Evolutionary conservation across 257 asterid species (phyloP), one percentile per base, ranked within the genome.

Genomic region (Mentha longifolia): DNA sequence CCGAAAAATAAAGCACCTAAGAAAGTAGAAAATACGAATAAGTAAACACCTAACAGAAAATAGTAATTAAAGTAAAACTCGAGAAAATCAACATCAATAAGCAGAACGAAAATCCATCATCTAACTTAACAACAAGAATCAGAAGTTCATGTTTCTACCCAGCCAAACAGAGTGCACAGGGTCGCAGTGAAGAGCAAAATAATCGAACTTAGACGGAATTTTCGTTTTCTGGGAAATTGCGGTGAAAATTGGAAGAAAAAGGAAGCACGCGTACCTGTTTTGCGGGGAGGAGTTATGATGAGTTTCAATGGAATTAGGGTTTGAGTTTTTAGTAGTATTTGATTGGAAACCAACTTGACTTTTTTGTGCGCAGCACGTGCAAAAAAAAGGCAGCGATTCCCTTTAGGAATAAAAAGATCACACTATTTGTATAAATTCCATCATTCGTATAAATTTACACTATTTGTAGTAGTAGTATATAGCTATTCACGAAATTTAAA

Each of bases 211-310:
- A 41, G 19, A 13, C 28, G 20, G 20, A 63, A 0, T 1, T 41
- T 22, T 6, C 7, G 0, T 2, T 4, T 61, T 3, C 3, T 19
- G 12, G 42, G 42, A 22, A 64, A 64, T 64, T 20, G 56, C 39
- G 42, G 25, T 64, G 69, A 64, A 43, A 43, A 43, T 42, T 64
- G 69, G 56, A 64, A 64, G 69, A 64, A 39, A 6, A 42, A 41
- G 68, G 16, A 22, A 42, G 12, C 42, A 45, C 5, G 41, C 69
- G 39, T 43, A 64, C 69, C 57, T 22, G 42, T 43, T 43, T 9
- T 20, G 41, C 14, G n/a, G 2, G 69, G 42, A 63, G 39, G 15
- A 42, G 37, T 8, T 6, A 9, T 2, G 55, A 63, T 42, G 13
- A 9, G 8, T 64, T 64, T 4, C 41, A 22, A 15, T 8, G 14